Conservation (phyloP, 2,329 filamentous ascomycete species). For the Colletotrichum chlorophyti region DNA sequence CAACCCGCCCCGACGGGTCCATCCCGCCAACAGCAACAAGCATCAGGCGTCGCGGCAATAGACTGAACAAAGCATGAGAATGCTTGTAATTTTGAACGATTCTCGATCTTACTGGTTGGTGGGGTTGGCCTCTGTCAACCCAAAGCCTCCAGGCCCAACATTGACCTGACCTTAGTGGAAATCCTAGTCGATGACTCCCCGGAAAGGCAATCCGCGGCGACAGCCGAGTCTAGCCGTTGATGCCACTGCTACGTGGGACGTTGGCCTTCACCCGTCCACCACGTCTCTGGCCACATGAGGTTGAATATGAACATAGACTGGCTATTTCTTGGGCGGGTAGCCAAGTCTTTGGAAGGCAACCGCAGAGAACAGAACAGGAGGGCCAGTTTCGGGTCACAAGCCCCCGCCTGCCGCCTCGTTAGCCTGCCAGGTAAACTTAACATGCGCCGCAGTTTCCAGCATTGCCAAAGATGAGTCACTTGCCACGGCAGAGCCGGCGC, state of each 20-base stretch:
- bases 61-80: neutral
- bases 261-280: no score
- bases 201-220: no score
- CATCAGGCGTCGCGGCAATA: neutral
- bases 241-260: no score
- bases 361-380: no score
- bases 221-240: neutral
- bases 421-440: conserved; percentile 18
- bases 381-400: neutral
- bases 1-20: neutral
- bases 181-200: neutral
- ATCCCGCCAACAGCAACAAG: no score
- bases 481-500: neutral
- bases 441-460: conserved; percentile 13
- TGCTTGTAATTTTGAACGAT: no score
- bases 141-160: no score
- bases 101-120: neutral
- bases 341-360: neutral
- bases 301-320: no score
- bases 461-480: conserved; percentile 25
- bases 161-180: neutral
- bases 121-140: no score
- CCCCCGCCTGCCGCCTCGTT: neutral
- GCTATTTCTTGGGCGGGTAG: neutral
- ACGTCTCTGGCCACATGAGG: neutral